Conservation (phyloP, 257 asterid species). For the Linderniella brevidens region DNA sequence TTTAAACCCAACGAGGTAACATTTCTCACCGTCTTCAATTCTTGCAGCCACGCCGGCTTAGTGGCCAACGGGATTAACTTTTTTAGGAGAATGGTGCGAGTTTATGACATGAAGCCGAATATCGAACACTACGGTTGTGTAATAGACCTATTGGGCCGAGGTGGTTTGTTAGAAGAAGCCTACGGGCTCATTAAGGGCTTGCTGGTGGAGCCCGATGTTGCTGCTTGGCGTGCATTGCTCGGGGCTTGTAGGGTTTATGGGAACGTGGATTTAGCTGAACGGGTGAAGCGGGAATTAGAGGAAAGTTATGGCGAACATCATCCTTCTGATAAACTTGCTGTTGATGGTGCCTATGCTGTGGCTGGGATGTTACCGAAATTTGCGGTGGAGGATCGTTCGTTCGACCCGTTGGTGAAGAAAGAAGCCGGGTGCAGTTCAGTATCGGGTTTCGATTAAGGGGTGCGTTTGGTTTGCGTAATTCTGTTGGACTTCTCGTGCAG, state of each 20-base stretch:
- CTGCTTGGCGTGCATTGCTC: conserved; percentile 52
- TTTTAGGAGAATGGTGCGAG: conserved; percentile 35
- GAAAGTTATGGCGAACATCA: conserved; percentile 17
- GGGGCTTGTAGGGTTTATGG: conserved; percentile 55
- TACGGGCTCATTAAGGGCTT: conserved; percentile 26
- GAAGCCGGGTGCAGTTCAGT: conserved; percentile 35
- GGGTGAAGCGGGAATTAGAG: conserved; percentile 26
- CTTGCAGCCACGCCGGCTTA: conserved; percentile 58
- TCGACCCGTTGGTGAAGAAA: conserved; percentile 18
- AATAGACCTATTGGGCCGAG: conserved; percentile 48
- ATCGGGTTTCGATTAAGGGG: no score
- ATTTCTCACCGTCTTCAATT: conserved; percentile 37
- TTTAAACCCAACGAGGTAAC: conserved; percentile 46
- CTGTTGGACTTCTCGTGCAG: no score
- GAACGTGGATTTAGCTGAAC: conserved; percentile 28
- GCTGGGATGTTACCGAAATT: conserved; percentile 18
- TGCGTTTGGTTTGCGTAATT: no score
- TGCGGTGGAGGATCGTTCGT: conserved; percentile 9
- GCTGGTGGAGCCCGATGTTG: conserved; percentile 25
- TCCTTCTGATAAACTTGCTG: conserved; percentile 28
- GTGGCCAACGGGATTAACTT: conserved; percentile 29
- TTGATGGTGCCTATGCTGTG: conserved; percentile 27
- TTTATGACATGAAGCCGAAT: conserved; percentile 25
- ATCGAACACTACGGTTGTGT: conserved; percentile 58
- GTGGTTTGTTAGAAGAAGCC: conserved; percentile 44